Percentiles rank a stretch among this genome's conserved stretches.
These are phyloP conservation scores for Lasiosphaeria hispida DNA, from an alignment of 495 filamentous ascomycete species.

Conservation along the genomic window DNA sequence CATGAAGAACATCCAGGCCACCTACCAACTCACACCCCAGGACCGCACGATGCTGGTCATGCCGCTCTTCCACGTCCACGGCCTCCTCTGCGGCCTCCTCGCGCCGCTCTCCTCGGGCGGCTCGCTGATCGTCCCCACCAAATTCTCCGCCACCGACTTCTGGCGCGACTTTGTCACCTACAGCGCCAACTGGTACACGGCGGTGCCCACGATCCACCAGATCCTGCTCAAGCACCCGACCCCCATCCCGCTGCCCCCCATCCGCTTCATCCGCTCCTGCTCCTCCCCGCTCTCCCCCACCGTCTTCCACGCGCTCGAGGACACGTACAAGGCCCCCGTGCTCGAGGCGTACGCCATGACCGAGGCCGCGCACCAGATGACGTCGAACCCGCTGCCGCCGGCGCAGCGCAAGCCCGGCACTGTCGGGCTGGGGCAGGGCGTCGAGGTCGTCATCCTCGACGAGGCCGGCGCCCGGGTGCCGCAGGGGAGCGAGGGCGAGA, in stretches of 20 bases:
- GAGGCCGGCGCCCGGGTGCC: slow-evolving; percentile 58
- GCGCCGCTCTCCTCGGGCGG: slow-evolving; percentile 70
- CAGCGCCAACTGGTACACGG: slow-evolving; percentile 85
- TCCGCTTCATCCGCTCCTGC: slow-evolving; percentile 86
- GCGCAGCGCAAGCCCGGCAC: slow-evolving; percentile 71
- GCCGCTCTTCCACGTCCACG: slow-evolving; percentile 89
- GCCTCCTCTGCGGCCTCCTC: slow-evolving; percentile 74
- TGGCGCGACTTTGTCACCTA: slow-evolving; percentile 69
- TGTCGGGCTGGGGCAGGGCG: slow-evolving; percentile 76
- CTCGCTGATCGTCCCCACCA: slow-evolving; percentile 67
- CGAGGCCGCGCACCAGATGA: slow-evolving; percentile 87
- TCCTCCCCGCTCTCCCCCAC: slow-evolving; percentile 77
- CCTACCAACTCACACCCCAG: slow-evolving; percentile 62
- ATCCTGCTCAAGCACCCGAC: slow-evolving; percentile 70
- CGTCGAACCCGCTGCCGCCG: slow-evolving; percentile 77
- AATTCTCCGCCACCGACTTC: slow-evolving; percentile 81
- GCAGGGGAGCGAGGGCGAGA: slow-evolving; percentile 68
- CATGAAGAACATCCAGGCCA: slow-evolving; percentile 65
- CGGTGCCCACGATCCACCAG: slow-evolving; percentile 85
- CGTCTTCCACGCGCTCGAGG: slow-evolving; percentile 70
- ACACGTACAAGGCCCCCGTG: slow-evolving; percentile 70
- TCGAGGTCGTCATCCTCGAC: slow-evolving; percentile 75
- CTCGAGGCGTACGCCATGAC: slow-evolving; percentile 92
- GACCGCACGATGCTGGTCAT: slow-evolving; percentile 86
- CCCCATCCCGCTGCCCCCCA: slow-evolving; percentile 62